These are phyloP conservation scores for Ophiostoma himal-ulmi DNA, from an alignment of 2,329 filamentous ascomycete genomes.

Conservation along the genomic window DNA sequence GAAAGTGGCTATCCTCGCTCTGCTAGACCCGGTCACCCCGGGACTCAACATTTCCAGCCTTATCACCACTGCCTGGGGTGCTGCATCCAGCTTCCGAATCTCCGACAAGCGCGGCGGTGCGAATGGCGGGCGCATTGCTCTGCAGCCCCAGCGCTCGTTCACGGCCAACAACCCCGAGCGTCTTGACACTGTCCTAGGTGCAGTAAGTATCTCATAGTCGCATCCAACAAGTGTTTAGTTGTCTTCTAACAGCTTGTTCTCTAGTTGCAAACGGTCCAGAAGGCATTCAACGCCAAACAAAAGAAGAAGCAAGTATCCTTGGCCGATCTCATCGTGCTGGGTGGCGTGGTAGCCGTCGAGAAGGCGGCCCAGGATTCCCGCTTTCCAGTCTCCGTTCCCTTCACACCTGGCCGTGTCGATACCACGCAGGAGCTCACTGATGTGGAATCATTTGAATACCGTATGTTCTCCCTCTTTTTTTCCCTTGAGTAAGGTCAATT, in stretches of 20 bases:
- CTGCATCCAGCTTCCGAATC: slow-evolving; percentile 66
- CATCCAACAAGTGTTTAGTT: neutral
- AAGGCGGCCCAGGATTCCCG: slow-evolving; percentile 45
- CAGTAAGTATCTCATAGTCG: slow-evolving; percentile 26
- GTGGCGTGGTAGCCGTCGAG: slow-evolving; percentile 64
- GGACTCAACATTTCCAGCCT: slow-evolving; percentile 57
- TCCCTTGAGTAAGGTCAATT: neutral
- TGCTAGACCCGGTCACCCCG: slow-evolving; percentile 29
- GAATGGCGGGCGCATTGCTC: slow-evolving; percentile 72
- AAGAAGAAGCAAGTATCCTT: slow-evolving; percentile 65
- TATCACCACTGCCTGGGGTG: slow-evolving; percentile 61
- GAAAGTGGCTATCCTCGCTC: slow-evolving; percentile 61
- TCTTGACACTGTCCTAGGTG: slow-evolving; percentile 54
- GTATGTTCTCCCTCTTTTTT: neutral
- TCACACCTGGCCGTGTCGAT: slow-evolving; percentile 66
- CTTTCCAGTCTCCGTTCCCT: slow-evolving; percentile 53
- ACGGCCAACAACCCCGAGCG: slow-evolving; percentile 66
- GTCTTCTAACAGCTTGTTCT: neutral
- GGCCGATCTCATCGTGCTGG: slow-evolving; percentile 74
- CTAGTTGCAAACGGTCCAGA: slow-evolving; percentile 57
- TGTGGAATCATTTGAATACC: slow-evolving; percentile 53
- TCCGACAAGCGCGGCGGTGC: slow-evolving; percentile 78
- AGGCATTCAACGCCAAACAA: slow-evolving; percentile 51
- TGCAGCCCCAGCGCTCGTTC: slow-evolving; percentile 67
- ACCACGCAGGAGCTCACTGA: slow-evolving; percentile 69